Base-by-base conservation (phyloP, 805 yeast genomes). In the Saturnispora serradocipensis region DNA sequence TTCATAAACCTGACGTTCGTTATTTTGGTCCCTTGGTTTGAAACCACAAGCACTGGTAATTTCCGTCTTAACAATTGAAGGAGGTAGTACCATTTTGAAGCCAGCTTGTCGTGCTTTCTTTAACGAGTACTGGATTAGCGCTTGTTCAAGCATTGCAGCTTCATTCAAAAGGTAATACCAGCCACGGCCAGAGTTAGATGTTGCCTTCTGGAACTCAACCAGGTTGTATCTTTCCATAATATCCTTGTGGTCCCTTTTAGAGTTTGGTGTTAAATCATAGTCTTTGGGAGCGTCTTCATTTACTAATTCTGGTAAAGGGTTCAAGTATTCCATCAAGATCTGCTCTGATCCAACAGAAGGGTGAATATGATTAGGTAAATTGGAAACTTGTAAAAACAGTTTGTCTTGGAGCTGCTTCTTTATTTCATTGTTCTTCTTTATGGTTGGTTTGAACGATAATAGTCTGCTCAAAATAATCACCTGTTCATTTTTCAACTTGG, bases 41-140 rank as follows among this genome's bases (percentile, higher is more conserved):
- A 90, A 93, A 0, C 99, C 99, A 71, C 99, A 93, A 0, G 97
- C 97, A 57, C 75, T 72, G 0, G 90, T 81, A 5, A 88, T 72
- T 55, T 86, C 95, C 18, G 80, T 71, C 57, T 85, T 79, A 2
- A 90, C 96, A 15, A 93, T 78, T 0, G 95, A 78, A 2, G 99
- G 99, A 0, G 98, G 97, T 10, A 79, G 66, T 9, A 83, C 79
- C 76, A 84, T 76, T 34, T 67, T 66, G 68, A 86, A 93, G 0
- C 95, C 96, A 9, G 72, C 62, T 45, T 68, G 59, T 44, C 87
- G 70, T 3, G 97, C 96, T 50, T 72, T 67, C 34, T 76, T 70
- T 48, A 91, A 65, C 0, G 95, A 84, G 64, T 82, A 89, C 57
- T 87, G 91, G 1, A 89, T 78, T 43, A 93, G 71, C 0, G 99